A percentile compares a stretch with the other conserved stretches of the same genome.
Conservation (phyloP, 495 filamentous ascomycete genomes). For the Gamarada debralockiae region DNA sequence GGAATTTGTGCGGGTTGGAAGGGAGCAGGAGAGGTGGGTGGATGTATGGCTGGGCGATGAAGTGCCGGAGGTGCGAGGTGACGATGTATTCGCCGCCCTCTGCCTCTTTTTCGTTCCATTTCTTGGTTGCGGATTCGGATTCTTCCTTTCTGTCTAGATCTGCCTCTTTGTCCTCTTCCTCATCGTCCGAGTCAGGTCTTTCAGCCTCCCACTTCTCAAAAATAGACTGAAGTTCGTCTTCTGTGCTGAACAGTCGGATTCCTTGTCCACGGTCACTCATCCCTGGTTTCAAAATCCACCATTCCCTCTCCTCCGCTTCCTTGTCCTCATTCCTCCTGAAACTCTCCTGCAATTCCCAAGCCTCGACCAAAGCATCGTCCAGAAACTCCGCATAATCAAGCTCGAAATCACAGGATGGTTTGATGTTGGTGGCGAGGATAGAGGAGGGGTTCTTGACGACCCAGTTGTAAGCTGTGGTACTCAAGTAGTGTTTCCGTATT, state of each 20-base stretch:
- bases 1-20: constrained; percentile 75
- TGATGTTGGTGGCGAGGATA: constrained; percentile 61
- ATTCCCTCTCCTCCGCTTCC: constrained; percentile 57
- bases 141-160: constrained; percentile 10
- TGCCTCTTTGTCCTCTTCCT: constrained; percentile 12
- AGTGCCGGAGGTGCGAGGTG: constrained; percentile 90
- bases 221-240: constrained; percentile 73
- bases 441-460: constrained; percentile 74
- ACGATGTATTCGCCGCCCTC: constrained; percentile 55
- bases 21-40: constrained; percentile 78
- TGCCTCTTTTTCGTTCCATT: constrained; percentile 24
- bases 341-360: constrained; percentile 78
- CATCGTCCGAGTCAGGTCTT: constrained; percentile 41
- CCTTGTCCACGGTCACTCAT: constrained; percentile 97
- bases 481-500: constrained; percentile 94
- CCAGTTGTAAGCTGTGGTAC: constrained; percentile 75
- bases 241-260: constrained; percentile 80
- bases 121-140: constrained; percentile 13
- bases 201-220: constrained; percentile 83
- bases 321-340: constrained; percentile 56
- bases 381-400: constrained; percentile 96
- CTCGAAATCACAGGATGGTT: constrained; percentile 77
- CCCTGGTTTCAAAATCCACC: constrained; percentile 97
- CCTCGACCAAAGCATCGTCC: constrained; percentile 86
- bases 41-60: constrained; percentile 95